phyloP scores from a whole-genome alignment of 1,284 basidiomycete genomes.

The Ceratobasidium sp. region DNA sequence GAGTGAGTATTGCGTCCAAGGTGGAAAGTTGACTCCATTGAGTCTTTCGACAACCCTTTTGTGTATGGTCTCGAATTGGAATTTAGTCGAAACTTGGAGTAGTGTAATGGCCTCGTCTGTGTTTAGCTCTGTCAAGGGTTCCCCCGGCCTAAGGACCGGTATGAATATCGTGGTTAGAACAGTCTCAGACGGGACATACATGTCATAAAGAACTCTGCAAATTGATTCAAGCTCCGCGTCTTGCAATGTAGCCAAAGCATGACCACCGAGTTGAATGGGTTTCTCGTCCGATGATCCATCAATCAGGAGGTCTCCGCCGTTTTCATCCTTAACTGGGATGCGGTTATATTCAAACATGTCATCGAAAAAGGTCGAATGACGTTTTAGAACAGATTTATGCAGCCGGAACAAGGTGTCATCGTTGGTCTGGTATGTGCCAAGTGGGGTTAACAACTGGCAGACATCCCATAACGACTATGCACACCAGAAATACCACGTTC shows the following conservation, averaged over 20 bases:
- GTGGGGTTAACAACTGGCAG: neutral
- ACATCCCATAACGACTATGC: neutral
- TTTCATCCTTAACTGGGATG: neutral
- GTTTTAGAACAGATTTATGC: constrained; percentile 35
- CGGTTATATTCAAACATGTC: constrained; percentile 37
- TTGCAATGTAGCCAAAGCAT: constrained; percentile 17
- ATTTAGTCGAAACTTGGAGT: constrained; percentile 25
- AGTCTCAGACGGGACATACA: neutral
- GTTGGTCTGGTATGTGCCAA: constrained; percentile 1
- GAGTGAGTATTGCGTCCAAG: neutral
- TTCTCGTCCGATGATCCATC: constrained; percentile 46
- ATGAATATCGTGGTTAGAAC: neutral
- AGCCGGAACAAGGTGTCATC: constrained; percentile 37
- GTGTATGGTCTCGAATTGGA: constrained; percentile 29
- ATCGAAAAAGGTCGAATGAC: constrained; percentile 35
- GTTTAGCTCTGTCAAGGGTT: constrained; percentile 12
- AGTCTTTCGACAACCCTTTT: neutral
- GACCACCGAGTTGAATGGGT: constrained; percentile 33
- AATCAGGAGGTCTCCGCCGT: neutral
- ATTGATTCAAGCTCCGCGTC: constrained; percentile 21
- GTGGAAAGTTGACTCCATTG: neutral
- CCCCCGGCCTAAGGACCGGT: constrained; percentile 1
- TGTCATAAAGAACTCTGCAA: constrained; percentile 21
- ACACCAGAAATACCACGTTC: constrained; percentile 44
- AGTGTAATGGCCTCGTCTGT: constrained; percentile 2